Evolutionary conservation across 1,284 basidiomycete species (phyloP).

Genomic region (Cryptococcus sp.): DNA sequence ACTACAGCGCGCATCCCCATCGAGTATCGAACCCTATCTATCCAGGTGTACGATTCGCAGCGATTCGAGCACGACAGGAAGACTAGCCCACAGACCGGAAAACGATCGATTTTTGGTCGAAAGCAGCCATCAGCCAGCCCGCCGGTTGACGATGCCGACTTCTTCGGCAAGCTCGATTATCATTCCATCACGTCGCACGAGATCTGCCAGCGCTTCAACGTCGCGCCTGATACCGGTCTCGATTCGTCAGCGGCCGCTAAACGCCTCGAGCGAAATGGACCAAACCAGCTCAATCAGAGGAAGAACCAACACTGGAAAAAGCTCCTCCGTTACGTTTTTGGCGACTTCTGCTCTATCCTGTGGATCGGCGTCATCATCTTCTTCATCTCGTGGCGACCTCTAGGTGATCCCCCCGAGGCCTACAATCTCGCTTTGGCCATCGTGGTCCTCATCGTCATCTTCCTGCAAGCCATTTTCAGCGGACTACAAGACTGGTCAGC

Average conservation of each 20-base stretch:
- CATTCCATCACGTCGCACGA: slow-evolving; percentile 56
- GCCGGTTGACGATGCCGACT: slow-evolving; percentile 1
- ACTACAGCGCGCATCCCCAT: slow-evolving; percentile 7
- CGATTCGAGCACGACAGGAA: slow-evolving; percentile 5
- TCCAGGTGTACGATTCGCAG: slow-evolving; percentile 16
- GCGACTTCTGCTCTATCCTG: slow-evolving; percentile 60
- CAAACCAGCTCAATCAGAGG: slow-evolving; percentile 59
- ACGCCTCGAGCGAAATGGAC: slow-evolving; percentile 54
- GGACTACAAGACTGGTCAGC: slow-evolving; percentile 57
- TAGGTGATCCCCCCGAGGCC: slow-evolving; percentile 57
- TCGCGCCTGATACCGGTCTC: slow-evolving; percentile 56
- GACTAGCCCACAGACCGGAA: no score
- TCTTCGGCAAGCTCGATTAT: slow-evolving; percentile 54
- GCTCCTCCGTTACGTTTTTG: slow-evolving; percentile 59
- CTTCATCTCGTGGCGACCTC: slow-evolving; percentile 60
- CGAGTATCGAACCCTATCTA: slow-evolving; percentile 10
- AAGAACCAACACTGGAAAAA: slow-evolving; percentile 59
- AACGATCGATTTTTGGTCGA: no score
- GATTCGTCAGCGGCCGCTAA: slow-evolving; percentile 56
- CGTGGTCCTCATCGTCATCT: slow-evolving; percentile 46
- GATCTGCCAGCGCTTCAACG: slow-evolving; percentile 57
- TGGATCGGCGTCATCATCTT: slow-evolving; percentile 60
- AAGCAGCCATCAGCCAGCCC: no score
- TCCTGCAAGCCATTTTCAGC: slow-evolving; percentile 56
- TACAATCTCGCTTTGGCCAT: slow-evolving; percentile 57